Evolutionary conservation across 1,284 basidiomycete species (phyloP), one percentile per base, ranked within the genome.

Genomic region (Moesziomyces aphidis): DNA sequence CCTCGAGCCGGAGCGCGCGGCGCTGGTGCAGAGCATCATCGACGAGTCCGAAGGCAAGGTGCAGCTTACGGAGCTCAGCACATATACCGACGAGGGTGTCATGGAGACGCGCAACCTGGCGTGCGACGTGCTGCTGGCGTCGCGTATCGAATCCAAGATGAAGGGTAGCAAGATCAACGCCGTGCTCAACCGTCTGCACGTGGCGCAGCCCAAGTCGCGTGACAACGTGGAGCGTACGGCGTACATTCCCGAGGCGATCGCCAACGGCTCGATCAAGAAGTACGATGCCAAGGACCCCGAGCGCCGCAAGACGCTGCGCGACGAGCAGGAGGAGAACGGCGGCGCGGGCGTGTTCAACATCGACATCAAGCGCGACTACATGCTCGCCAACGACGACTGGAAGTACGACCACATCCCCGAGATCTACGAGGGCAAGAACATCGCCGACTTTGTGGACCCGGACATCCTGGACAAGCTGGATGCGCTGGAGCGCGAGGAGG

Each of bases 371-470:
- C 94, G 93, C 88, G 89, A 93, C 85, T 99, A 97, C 87, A 77
- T 97, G 34, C 90, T 99, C 59, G 89, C 90, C 45, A 91, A 97
- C 84, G 91, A 93, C 53, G 91, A 93, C 56, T 99, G 96, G 96
- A 99, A 97, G 87, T 89, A 91, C 87, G 96, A 99, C 84, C 89
- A 90, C 76, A 93, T 99, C 24, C 97, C 96, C 28, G 97, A 99
- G 86, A 93, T 99, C 82, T 90, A 94, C 90, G 90, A 98, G 76
- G 97, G 96, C 86, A 98, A 98, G 90, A 99, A 99, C 87, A 88
- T 99, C 61, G 95, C 95, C 44, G 96, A 99, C 88, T 99, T 99
- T 80, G 93, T 99, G 86, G 97, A 99, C 85, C 93, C 95, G n/a
- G 97, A 99, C 83, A 99, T 99, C 76, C 90, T 91, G 45, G 94